Evolutionary conservation across 768 basidiomycete species (phyloP), one percentile per base, ranked within the genome.

Genomic region (Guyanaporus albipodus): DNA sequence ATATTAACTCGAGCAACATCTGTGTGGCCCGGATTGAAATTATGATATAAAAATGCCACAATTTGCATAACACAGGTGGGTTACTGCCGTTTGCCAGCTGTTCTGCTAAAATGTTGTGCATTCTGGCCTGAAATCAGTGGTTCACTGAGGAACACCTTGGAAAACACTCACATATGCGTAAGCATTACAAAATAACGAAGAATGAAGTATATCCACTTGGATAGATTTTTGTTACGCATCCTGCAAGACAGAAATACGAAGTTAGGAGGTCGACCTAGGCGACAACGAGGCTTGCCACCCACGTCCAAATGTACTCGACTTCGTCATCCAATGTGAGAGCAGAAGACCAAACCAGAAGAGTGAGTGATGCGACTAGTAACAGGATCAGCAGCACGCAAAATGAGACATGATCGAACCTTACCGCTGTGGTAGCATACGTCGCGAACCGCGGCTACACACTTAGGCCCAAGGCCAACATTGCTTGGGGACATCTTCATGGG

Each of bases 201-300:
- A 38, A 58, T 55, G n/a, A 63, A 29, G 22, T 63, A 63, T 15
- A 61, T 15, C 67, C 68, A 68, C 42, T 64, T 70, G 23, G 60
- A 52, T 4, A 45, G 42, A 8, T 37, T 58, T n/a, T 19, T 39
- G 15, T 53, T 53, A 9, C 44, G 49, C 50, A 64, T 65, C 11
- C 63, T 68, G 28, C n/a, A 11, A 19, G 7, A 14, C n/a, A 11
- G 38, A 27, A 10, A 38, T 8, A 8, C 1, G 14, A 22, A 6
- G 6, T 54, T 27, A 38, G 29, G 6, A 19, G 38, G 26, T 8
- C 8, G 10, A 18, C 12, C 7, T 6, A 8, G 21, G 40, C 6
- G 31, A 48, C 27, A 8, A 29, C 14, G 0, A 34, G 27, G 32
- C 2, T 17, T 3, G 19, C 5, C 15, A 46, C 67, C 56, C 19